phyloP scores from a whole-genome alignment of 1,139 yeast genomes.

The Saccharomycopsis hybrid region DNA sequence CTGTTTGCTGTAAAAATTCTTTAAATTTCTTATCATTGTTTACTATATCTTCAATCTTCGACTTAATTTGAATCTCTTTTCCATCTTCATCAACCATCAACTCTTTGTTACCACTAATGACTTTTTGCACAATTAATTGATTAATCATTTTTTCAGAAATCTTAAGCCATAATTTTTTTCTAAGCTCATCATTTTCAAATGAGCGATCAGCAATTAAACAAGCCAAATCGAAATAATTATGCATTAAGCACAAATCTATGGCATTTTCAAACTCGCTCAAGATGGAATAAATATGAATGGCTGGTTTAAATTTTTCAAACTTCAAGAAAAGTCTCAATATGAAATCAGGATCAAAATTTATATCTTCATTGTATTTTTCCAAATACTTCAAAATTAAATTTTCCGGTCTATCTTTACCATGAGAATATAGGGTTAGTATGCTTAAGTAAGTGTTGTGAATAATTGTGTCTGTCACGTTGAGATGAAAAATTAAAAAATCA shows the following conservation, averaged over 20 bases:
- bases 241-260: slow-evolving; percentile 59
- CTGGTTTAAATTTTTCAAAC: slow-evolving; percentile 52
- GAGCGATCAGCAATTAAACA: slow-evolving; percentile 49
- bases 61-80: slow-evolving; percentile 22
- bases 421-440: slow-evolving; percentile 50
- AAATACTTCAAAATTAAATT: slow-evolving; percentile 40
- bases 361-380: slow-evolving; percentile 28
- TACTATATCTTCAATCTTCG: slow-evolving; percentile 25
- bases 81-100: slow-evolving; percentile 21
- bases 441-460: slow-evolving; percentile 73
- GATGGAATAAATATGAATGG: slow-evolving; percentile 63
- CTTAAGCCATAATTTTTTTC: slow-evolving; percentile 70
- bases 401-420: slow-evolving; percentile 33
- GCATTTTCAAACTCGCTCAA: slow-evolving; percentile 77
- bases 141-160: slow-evolving; percentile 55
- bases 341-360: slow-evolving; percentile 60
- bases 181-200: slow-evolving; percentile 34
- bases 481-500: slow-evolving; percentile 15
- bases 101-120: slow-evolving; percentile 22
- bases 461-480: slow-evolving; percentile 35
- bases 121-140: slow-evolving; percentile 24
- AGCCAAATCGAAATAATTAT: slow-evolving; percentile 58
- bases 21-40: slow-evolving; percentile 1
- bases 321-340: slow-evolving; percentile 68
- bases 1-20: slow-evolving; percentile 9